Evolutionary conservation across 2,329 filamentous ascomycete genomes (phyloP).

Genomic region (Beauveria varroae): DNA sequence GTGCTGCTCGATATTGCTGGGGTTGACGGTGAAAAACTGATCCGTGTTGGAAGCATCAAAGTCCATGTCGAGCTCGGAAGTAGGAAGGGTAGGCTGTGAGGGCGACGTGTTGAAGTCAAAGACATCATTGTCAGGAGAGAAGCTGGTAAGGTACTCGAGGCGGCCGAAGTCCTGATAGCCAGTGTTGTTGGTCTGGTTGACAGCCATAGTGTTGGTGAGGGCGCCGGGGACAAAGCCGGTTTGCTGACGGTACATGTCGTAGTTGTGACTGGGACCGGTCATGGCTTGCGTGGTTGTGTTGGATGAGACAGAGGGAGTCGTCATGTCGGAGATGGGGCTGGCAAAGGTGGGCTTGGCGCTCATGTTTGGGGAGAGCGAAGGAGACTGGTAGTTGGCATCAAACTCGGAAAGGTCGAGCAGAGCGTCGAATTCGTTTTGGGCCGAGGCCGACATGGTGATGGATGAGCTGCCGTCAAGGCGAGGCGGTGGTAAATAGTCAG

Average conservation of each 20-base stretch:
- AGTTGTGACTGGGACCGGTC: constrained; percentile 84
- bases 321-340: constrained; percentile 43
- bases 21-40: constrained; percentile 65
- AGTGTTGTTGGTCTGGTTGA: constrained; percentile 56
- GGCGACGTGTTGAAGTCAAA: constrained; percentile 68
- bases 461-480: neutral
- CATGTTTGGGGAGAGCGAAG: constrained; percentile 48
- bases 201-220: constrained; percentile 68
- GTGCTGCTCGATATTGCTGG: constrained; percentile 57
- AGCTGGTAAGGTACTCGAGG: constrained; percentile 46
- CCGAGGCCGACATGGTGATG: constrained; percentile 30
- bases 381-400: constrained; percentile 54
- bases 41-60: constrained; percentile 40
- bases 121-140: constrained; percentile 54
- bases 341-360: constrained; percentile 47
- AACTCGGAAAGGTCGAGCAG: constrained; percentile 57
- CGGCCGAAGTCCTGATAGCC: constrained; percentile 44
- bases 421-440: constrained; percentile 45
- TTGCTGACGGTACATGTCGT: constrained; percentile 91
- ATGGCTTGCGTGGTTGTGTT: constrained; percentile 52
- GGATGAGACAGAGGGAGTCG: constrained; percentile 47
- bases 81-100: constrained; percentile 50
- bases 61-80: constrained; percentile 60
- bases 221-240: constrained; percentile 85
- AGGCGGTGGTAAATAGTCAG: neutral